Evolutionary conservation across 108 stramenopile species (phyloP), one percentile per base, ranked within the genome.

Genomic region (Cyclotella distinguenda): DNA sequence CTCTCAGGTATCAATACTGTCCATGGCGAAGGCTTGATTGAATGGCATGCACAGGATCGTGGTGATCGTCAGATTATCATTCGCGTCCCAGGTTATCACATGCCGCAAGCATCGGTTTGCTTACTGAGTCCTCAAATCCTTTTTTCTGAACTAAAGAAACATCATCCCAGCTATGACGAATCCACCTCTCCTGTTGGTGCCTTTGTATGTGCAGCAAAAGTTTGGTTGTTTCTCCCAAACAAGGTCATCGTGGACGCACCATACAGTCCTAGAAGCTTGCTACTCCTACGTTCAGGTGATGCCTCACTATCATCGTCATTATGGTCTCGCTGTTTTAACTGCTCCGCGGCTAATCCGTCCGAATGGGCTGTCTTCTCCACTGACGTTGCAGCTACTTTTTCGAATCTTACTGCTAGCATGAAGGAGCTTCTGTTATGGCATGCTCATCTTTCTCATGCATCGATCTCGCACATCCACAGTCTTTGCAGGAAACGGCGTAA

Each of bases 91-190:
- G 33, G 55, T 33, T 57, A 34, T 35, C 55, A 57, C 13, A 21
- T 57, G 21, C 30, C 55, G 6, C 13, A 32, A 8, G 33, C 55
- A 57, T 22, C 13, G 32, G 55, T 35, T 57, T 34, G 55, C n/a
- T 34, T 57, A 21, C 55, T 57, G 34, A 57, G 55, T 21, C 55
- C 55, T n/a, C 55, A 57, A 21, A n/a, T 30, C 33, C 55, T 57
- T n/a, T 35, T 57, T 4, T 4, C 31, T 21, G n/a, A n/a, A n/a
- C n/a, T n/a, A n/a, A n/a, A n/a, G n/a, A n/a, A n/a, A n/a, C n/a
- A n/a, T n/a, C n/a, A n/a, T n/a, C n/a, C n/a, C n/a, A n/a, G n/a
- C n/a, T n/a, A n/a, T n/a, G 13, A 11, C 11, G 40, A 42, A 2
- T 42, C 40, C 16, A 42, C 16, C 8, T 4, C 21, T 13, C 34